These are phyloP conservation scores for Byssochlamys sp. DNA, from an alignment of 2,329 filamentous ascomycete genomes.

Conservation along the genomic window DNA sequence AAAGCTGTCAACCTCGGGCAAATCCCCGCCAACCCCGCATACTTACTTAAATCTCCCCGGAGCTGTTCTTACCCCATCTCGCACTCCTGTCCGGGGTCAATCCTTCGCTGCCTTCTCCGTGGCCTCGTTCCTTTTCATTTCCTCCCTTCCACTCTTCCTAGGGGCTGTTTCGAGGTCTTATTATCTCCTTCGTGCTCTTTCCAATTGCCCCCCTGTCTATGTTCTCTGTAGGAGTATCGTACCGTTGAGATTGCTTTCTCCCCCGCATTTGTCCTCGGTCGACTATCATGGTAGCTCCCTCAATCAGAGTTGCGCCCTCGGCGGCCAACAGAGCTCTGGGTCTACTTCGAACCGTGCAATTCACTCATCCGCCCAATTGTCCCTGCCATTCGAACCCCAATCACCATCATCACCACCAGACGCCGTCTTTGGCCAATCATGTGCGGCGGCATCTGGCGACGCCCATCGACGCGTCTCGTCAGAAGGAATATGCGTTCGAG, in stretches of 20 bases:
- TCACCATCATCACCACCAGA: constrained; percentile 63
- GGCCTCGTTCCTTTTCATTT: background rate
- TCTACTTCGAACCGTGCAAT: constrained; percentile 80
- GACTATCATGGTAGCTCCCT: constrained; percentile 25
- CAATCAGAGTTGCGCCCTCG: constrained; percentile 37
- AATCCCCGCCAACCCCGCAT: background rate
- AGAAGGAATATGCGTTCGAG: constrained; percentile 97
- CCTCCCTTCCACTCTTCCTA: background rate
- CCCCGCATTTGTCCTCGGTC: background rate
- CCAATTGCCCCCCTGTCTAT: background rate
- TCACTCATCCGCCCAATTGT: constrained; percentile 74
- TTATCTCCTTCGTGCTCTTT: background rate
- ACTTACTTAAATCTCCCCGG: background rate
- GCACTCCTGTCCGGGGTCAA: background rate
- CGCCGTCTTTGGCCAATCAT: constrained; percentile 41
- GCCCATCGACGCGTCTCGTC: constrained; percentile 58
- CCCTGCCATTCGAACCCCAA: constrained; percentile 87
- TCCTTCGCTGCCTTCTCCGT: background rate
- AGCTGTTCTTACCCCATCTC: background rate
- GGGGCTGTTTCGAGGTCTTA: background rate
- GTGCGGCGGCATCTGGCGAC: constrained; percentile 60
- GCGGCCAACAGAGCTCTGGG: constrained; percentile 42
- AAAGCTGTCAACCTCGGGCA: background rate
- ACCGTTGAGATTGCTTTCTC: background rate
- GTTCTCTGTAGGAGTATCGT: background rate